phyloP scores from a whole-genome alignment of 345 rosid genomes.

The Gossypium longicalyx region DNA sequence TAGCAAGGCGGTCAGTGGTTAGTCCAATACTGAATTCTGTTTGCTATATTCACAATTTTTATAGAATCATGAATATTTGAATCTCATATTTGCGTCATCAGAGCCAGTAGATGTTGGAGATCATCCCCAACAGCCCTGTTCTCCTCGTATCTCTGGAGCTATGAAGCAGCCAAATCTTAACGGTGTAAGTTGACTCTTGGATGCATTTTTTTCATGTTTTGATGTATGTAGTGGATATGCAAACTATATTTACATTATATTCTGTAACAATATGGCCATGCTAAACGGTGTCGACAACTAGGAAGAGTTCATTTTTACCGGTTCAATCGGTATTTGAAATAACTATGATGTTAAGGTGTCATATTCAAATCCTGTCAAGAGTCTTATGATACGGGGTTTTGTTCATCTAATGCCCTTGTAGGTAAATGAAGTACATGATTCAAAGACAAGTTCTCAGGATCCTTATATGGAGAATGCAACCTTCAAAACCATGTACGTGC shows the following conservation, averaged over 20 bases:
- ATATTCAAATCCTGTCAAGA: background rate
- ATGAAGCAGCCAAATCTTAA: conserved; percentile 38
- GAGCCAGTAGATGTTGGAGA: conserved; percentile 54
- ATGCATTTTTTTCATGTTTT: conserved; percentile 13
- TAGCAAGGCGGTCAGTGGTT: conserved; percentile 49
- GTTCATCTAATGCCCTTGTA: conserved; percentile 26
- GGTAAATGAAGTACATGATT: conserved; percentile 43
- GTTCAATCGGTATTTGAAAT: background rate
- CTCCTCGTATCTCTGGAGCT: conserved; percentile 42
- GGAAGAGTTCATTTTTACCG: background rate
- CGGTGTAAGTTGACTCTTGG: conserved; percentile 50
- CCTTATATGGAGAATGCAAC: conserved; percentile 37
- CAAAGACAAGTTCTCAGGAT: conserved; percentile 41
- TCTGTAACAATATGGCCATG: background rate
- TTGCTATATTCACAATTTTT: background rate
- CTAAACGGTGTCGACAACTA: background rate
- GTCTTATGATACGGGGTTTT: background rate
- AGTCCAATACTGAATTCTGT: conserved; percentile 17
- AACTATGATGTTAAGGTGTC: background rate
- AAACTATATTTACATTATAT: no score
- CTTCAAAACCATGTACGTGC: conserved; percentile 24
- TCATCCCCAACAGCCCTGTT: conserved; percentile 38
- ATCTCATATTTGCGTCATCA: conserved; percentile 26
- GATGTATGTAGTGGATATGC: background rate
- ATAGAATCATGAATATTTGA: conserved; percentile 11